Conservation (phyloP, 2,329 filamentous ascomycete species). For the Curvularia sp. region DNA sequence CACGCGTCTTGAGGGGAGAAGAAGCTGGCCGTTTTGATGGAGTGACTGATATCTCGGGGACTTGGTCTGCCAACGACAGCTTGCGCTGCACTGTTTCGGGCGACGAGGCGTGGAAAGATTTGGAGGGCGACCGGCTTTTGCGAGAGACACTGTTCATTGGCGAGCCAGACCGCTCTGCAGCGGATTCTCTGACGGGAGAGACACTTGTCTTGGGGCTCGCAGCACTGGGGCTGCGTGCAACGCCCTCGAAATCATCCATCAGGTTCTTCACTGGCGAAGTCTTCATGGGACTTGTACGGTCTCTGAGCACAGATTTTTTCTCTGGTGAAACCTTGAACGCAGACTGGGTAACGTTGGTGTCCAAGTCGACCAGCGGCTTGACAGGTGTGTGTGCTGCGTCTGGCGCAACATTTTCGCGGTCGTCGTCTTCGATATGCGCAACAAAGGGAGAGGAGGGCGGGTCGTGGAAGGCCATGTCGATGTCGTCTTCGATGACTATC, state of each 20-base stretch:
- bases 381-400: conserved; percentile 29
- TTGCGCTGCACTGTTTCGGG: conserved; percentile 25
- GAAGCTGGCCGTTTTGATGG: conserved; percentile 31
- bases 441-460: conserved; percentile 58
- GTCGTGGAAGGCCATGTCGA: conserved; percentile 51
- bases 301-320: conserved; percentile 38
- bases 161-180: conserved; percentile 35
- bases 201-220: conserved; percentile 34
- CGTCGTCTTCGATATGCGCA: conserved; percentile 51
- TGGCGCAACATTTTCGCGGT: conserved; percentile 49
- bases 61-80: conserved; percentile 20
- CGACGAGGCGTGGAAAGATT: conserved; percentile 35
- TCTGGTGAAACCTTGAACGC: conserved; percentile 43
- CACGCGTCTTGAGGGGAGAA: conserved; percentile 29
- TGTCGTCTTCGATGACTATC: conserved; percentile 37
- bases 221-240: conserved; percentile 11
- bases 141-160: conserved; percentile 35
- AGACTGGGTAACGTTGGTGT: conserved; percentile 41
- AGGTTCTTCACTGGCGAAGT: conserved; percentile 40
- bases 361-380: conserved; percentile 32
- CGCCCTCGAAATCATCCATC: conserved; percentile 37
- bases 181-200: conserved; percentile 35
- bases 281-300: conserved; percentile 42
- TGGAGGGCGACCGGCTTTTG: conserved; percentile 40
- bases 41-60: conserved; percentile 24